Percentiles rank a stretch among this genome's conserved stretches.
These are phyloP conservation scores for Smallanthus sonchifolius DNA, from an alignment of 129 eudicot species.

Conservation along the genomic window DNA sequence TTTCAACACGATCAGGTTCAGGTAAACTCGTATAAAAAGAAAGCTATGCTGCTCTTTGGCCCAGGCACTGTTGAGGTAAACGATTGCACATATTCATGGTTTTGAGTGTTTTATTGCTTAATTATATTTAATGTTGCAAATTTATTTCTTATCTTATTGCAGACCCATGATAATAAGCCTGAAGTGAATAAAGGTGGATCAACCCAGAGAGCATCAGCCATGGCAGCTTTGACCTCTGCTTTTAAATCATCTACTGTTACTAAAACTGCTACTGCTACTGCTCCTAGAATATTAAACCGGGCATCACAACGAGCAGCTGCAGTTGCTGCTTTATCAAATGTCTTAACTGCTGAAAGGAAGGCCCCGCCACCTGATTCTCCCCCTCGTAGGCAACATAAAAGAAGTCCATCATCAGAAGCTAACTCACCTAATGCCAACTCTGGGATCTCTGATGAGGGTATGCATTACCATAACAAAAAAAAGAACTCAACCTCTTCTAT, in stretches of 20 bases:
- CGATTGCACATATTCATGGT: not conserved
- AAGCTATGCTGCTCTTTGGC: conserved; percentile 75
- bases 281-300: conserved; percentile 44
- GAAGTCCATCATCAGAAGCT: conserved; percentile 47
- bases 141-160: conserved; percentile 13
- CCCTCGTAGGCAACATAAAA: conserved; percentile 37
- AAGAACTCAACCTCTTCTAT: not conserved
- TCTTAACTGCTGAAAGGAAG: conserved; percentile 88
- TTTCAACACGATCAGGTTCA: conserved; percentile 50
- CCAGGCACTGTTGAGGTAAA: conserved; percentile 63
- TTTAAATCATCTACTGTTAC: conserved; percentile 57
- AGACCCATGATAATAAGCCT: conserved; percentile 44
- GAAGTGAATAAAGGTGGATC: conserved; percentile 58
- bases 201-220: conserved; percentile 96
- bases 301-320: conserved; percentile 99
- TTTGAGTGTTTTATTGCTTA: not conserved
- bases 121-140: not conserved
- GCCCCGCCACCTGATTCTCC: conserved; percentile 44
- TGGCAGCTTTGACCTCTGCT: conserved; percentile 85
- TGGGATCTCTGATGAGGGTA: conserved; percentile 5
- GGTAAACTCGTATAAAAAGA: conserved; percentile 77
- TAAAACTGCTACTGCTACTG: conserved; percentile 36
- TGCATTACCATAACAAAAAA: not conserved
- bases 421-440: conserved; percentile 38
- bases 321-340: conserved; percentile 87